Conservation (phyloP, 495 filamentous ascomycete genomes). For the Penicillium psychrofluorescens region DNA sequence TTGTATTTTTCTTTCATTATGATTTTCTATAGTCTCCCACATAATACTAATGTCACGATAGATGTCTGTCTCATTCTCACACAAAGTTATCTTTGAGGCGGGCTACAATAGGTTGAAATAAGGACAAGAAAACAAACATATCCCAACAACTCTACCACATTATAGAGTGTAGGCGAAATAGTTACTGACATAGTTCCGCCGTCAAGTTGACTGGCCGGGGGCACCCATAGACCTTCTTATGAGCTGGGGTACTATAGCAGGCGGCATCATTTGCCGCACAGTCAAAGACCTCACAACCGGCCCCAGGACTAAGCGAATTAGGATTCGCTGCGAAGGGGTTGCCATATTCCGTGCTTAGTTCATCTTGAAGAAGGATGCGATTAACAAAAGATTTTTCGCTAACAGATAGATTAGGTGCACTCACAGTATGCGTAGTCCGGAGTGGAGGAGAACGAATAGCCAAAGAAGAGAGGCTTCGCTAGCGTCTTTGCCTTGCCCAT, state of each 20-base stretch:
- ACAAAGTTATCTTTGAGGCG: not conserved
- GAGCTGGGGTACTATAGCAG: constrained; percentile 22
- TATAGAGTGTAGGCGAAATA: constrained; percentile 2
- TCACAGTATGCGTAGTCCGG: constrained; percentile 25
- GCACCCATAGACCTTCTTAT: constrained; percentile 24
- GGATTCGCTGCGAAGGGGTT: constrained; percentile 21
- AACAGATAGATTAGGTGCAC: constrained; percentile 7
- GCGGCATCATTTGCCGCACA: constrained; percentile 20
- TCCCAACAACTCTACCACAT: not conserved
- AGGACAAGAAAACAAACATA: constrained; percentile 7
- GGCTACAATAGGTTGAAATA: constrained; percentile 4
- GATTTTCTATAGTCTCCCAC: constrained; percentile 1
- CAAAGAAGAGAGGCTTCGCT: constrained; percentile 19
- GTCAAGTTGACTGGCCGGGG: constrained; percentile 20
- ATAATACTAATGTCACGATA: constrained; percentile 3
- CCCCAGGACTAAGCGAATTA: constrained; percentile 22
- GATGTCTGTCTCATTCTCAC: constrained; percentile 4
- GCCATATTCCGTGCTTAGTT: constrained; percentile 22
- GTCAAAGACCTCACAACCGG: constrained; percentile 20
- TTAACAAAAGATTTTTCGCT: constrained; percentile 5
- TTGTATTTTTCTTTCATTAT: constrained; percentile 1
- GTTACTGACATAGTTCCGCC: constrained; percentile 15
- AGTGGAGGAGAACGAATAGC: constrained; percentile 21
- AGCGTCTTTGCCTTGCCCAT: constrained; percentile 23
- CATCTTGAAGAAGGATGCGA: constrained; percentile 10